These are phyloP conservation scores for Pythium diclinum DNA, from an alignment of 352 stramenopile species.

Conservation along the genomic window DNA sequence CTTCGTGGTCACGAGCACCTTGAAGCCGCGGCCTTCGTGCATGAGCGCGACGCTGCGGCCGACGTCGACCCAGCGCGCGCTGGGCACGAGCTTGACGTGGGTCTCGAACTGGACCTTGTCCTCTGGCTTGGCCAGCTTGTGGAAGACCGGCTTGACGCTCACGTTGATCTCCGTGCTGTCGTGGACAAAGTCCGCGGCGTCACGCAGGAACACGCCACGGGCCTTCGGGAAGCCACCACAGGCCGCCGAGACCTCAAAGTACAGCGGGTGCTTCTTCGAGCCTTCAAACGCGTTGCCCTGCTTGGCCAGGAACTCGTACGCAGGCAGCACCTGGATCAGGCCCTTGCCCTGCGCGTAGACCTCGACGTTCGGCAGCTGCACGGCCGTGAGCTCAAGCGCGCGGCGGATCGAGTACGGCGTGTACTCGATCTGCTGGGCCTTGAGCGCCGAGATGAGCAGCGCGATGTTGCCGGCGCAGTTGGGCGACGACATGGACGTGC, in stretches of 20 bases:
- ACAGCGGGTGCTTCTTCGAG: conserved; percentile 51
- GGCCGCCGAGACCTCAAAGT: conserved; percentile 32
- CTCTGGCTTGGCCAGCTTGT: conserved; percentile 75
- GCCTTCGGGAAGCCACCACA: conserved; percentile 36
- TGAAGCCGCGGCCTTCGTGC: conserved; percentile 83
- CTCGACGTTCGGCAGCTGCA: conserved; percentile 59
- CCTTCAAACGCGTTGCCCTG: conserved; percentile 62
- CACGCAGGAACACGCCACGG: conserved; percentile 82
- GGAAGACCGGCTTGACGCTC: conserved; percentile 84
- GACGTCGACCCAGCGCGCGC: conserved; percentile 85
- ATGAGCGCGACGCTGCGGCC: conserved; percentile 86
- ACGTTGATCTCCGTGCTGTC: conserved; percentile 82
- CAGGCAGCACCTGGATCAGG: conserved; percentile 76
- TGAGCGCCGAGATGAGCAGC: conserved; percentile 90
- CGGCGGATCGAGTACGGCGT: conserved; percentile 87
- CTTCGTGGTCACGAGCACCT: conserved; percentile 87
- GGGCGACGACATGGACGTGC: conserved; percentile 95
- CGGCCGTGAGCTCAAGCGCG: conserved; percentile 84
- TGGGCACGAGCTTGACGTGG: conserved; percentile 78
- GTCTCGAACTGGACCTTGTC: conserved; percentile 89
- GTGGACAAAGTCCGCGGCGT: conserved; percentile 71
- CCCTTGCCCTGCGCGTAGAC: conserved; percentile 76
- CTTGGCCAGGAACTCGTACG: conserved; percentile 58
- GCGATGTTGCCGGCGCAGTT: conserved; percentile 93
- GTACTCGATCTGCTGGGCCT: conserved; percentile 72